Evolutionary conservation across 352 stramenopile genomes (phyloP).

Genomic region (Globisporangium nodosum): DNA sequence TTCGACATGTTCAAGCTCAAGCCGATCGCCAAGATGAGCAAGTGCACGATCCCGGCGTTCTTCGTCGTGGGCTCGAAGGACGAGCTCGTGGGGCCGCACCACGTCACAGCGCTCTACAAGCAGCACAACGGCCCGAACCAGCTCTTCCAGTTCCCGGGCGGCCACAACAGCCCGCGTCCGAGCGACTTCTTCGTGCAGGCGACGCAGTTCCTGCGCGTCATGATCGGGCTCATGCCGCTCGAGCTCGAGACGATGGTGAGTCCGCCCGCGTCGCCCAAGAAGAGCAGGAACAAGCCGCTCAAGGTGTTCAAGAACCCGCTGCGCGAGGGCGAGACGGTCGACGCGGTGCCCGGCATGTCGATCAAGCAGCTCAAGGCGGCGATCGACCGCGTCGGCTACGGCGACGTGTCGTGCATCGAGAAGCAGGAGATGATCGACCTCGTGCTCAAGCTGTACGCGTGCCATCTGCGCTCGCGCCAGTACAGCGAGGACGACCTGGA

Average conservation of each 20-base stretch:
- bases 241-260: constrained; percentile 35
- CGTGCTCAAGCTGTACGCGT: constrained; percentile 71
- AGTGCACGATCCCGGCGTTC: constrained; percentile 67
- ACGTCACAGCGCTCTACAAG: constrained; percentile 68
- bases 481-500: constrained; percentile 34
- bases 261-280: constrained; percentile 12
- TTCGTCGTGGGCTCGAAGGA: constrained; percentile 75
- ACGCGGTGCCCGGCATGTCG: constrained; percentile 63
- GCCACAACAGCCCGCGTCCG: constrained; percentile 73
- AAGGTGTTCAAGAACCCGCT: constrained; percentile 73
- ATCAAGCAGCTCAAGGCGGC: constrained; percentile 78
- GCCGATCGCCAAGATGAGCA: constrained; percentile 63
- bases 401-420: constrained; percentile 70
- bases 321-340: constrained; percentile 38
- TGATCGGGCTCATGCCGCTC: constrained; percentile 69
- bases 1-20: constrained; percentile 89
- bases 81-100: constrained; percentile 71
- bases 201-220: constrained; percentile 74
- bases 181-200: constrained; percentile 77
- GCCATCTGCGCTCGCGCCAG: constrained; percentile 34
- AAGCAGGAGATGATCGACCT: constrained; percentile 80
- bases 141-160: constrained; percentile 72
- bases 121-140: constrained; percentile 75
- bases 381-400: constrained; percentile 63
- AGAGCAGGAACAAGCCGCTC: constrained; percentile 27